These are phyloP conservation scores for Clarireedia hainanense DNA, from an alignment of 2,329 filamentous ascomycete species.

Conservation along the genomic window DNA sequence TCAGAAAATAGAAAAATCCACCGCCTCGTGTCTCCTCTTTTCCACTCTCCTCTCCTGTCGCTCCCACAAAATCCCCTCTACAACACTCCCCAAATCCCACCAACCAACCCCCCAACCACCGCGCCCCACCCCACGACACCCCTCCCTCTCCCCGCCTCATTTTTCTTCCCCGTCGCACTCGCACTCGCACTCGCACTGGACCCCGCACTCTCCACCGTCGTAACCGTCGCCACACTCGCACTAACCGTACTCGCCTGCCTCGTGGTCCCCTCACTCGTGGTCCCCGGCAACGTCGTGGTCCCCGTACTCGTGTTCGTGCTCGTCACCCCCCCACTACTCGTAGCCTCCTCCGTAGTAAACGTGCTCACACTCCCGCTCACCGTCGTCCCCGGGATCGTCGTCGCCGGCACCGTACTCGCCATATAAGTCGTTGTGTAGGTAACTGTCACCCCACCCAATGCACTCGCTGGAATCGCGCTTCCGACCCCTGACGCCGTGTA, in stretches of 20 bases:
- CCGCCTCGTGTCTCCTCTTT: no score
- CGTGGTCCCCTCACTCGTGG: conserved; percentile 7
- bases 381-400: conserved; percentile 9
- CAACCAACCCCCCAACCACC: neutral
- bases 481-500: conserved; percentile 39
- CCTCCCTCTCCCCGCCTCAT: neutral
- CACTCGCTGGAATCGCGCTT: conserved; percentile 36
- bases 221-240: conserved; percentile 5
- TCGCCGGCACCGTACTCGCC: conserved; percentile 16
- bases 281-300: conserved; percentile 15
- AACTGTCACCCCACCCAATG: conserved; percentile 33
- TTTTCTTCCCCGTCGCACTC: conserved; percentile 1
- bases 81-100: no score
- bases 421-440: conserved; percentile 24
- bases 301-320: neutral
- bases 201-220: conserved; percentile 4
- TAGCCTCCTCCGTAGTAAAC: neutral
- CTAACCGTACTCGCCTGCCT: conserved; percentile 4
- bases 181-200: neutral
- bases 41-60: no score
- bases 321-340: neutral
- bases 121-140: neutral
- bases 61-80: no score
- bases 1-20: no score
- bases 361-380: neutral